phyloP scores from a whole-genome alignment of 805 yeast species.

The Candida silvatica region DNA sequence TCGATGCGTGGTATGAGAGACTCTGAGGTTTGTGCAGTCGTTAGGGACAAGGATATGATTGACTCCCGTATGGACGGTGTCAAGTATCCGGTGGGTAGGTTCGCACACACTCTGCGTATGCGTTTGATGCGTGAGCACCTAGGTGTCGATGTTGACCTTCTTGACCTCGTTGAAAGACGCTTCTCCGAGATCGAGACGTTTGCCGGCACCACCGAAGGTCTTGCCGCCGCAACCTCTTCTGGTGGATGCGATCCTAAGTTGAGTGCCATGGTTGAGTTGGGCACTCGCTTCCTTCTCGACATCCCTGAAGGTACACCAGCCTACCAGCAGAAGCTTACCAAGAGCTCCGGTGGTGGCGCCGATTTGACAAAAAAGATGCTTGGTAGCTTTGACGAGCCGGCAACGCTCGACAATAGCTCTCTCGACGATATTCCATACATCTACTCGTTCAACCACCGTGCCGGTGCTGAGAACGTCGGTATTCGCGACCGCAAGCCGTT shows the following conservation, averaged over 20 bases:
- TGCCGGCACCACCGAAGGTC: conserved; percentile 34
- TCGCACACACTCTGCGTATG: conserved; percentile 83
- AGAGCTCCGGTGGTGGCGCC: conserved; percentile 7
- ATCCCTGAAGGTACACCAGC: conserved; percentile 24
- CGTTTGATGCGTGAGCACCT: conserved; percentile 94
- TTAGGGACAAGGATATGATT: conserved; percentile 74
- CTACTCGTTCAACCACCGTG: conserved; percentile 74
- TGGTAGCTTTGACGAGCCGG: conserved; percentile 13
- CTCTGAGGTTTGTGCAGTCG: conserved; percentile 85
- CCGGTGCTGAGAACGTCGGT: conserved; percentile 83
- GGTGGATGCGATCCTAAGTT: conserved; percentile 13
- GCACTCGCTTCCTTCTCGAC: conserved; percentile 57
- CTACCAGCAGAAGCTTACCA: conserved; percentile 11
- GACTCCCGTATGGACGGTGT: conserved; percentile 72
- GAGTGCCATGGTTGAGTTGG: conserved; percentile 71
- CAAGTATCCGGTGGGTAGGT: conserved; percentile 73
- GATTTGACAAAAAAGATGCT: conserved; percentile 14
- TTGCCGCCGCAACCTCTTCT: conserved; percentile 33
- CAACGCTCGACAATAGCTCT: conserved; percentile 15
- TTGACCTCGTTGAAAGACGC: conserved; percentile 74
- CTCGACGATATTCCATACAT: conserved; percentile 20
- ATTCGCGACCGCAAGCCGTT: conserved; percentile 74
- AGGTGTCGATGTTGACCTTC: conserved; percentile 84
- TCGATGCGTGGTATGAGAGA: conserved; percentile 93
- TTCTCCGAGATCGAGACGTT: conserved; percentile 40